Evolutionary conservation across 768 basidiomycete species (phyloP).

Genomic region (Udeniomyces megalosporus): DNA sequence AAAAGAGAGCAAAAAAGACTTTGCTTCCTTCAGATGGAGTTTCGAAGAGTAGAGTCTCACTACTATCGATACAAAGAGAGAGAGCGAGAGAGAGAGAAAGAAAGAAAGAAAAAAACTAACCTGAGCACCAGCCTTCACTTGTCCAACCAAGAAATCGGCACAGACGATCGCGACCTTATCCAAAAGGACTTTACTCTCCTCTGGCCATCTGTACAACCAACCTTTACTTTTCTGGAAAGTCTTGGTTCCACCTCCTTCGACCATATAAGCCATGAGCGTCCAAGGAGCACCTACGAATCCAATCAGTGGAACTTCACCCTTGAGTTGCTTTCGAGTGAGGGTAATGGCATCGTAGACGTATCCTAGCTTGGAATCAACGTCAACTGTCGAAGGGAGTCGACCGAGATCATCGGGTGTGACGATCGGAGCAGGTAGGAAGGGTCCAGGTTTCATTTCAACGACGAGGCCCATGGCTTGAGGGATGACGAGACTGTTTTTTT

Average conservation of each 20-base stretch:
- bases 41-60: neutral
- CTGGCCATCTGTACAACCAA: conserved; percentile 83
- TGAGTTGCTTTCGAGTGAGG: conserved; percentile 56
- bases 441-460: conserved; percentile 70
- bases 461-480: conserved; percentile 92
- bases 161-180: conserved; percentile 71
- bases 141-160: conserved; percentile 76
- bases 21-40: no score
- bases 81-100: neutral
- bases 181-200: conserved; percentile 62
- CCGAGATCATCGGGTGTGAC: conserved; percentile 53
- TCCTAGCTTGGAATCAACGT: conserved; percentile 66
- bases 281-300: conserved; percentile 96
- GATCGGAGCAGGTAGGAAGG: conserved; percentile 75
- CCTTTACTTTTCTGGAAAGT: conserved; percentile 79
- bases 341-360: conserved; percentile 91
- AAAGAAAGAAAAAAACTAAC: conserved; percentile 34
- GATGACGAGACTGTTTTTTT: conserved; percentile 53
- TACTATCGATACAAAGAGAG: neutral
- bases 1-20: no score
- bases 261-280: conserved; percentile 97
- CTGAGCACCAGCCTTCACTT: conserved; percentile 91
- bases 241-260: conserved; percentile 87
- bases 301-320: conserved; percentile 83
- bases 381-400: conserved; percentile 46